Evolutionary conservation across 2,329 filamentous ascomycete genomes (phyloP), one percentile per base, ranked within the genome.

Genomic region (Aspergillus vadensis): DNA sequence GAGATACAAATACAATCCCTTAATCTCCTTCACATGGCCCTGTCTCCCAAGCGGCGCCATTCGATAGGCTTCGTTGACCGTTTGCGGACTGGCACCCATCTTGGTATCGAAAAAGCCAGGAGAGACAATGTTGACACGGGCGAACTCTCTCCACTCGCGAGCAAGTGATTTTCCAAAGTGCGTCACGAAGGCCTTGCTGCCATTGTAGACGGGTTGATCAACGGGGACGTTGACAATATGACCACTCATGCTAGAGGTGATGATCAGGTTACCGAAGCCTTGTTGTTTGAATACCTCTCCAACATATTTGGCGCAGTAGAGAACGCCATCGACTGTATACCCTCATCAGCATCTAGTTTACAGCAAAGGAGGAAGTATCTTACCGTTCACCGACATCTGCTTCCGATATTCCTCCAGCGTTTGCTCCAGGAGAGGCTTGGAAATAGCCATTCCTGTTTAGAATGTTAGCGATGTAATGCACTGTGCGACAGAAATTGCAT

Each of bases 151-250:
- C 84, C 84, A 86, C 63, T 86, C 84, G 5, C 81, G 75, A 0
- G 84, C 83, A 25, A 86, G 74, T 1, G 77, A 81, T 69, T 84
- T 85, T 52, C 82, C 82, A 39, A 86, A 79, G 58, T 86, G 85
- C 2, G 80, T 83, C 15, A 85, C 79, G 25, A 79, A 83, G 0
- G 84, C 83, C 68, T 86, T 86, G 30, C 79, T 82, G 7, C 78
- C 79, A 63, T 86, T 86, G 71, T 86, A 86, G 12, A 83, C 80
- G 1, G 83, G 80, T 66, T 86, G 84, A 50, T 85, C 81, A 14
- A 79, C 72, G 1, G 82, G 82, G 1, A 83, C 81, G 56, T 83
- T 84, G 65, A 83, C 82, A 44, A 83, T 79, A 59, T 80, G 77
- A 0, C 68, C 81, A 55, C 78, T 81, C 76, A 84, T 83, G 57